These are phyloP conservation scores for Saxophila tyrrhenica DNA, from an alignment of 495 filamentous ascomycete species.

Conservation along the genomic window DNA sequence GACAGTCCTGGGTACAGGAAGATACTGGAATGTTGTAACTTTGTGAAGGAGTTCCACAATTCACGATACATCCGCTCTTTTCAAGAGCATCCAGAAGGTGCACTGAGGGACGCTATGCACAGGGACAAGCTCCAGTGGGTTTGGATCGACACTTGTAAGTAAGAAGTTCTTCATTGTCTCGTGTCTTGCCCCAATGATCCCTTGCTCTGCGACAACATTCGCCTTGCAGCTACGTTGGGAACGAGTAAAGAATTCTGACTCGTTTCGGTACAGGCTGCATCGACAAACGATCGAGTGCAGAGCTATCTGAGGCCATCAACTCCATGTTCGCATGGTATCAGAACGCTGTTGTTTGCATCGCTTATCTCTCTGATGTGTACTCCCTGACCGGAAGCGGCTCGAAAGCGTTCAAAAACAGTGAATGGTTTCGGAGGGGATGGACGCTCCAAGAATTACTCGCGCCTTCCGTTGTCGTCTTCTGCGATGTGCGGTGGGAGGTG, in stretches of 20 bases:
- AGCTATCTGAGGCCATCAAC: constrained; percentile 8
- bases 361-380: constrained; percentile 1
- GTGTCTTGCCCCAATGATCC: no score
- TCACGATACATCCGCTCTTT: no score
- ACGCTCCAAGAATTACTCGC: constrained; percentile 11
- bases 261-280: constrained; percentile 1
- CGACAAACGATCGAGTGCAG: constrained; percentile 6
- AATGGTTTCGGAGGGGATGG: constrained; percentile 14
- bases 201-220: no score
- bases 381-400: background rate
- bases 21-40: background rate
- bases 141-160: constrained; percentile 8
- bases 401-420: constrained; percentile 4
- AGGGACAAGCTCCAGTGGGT: constrained; percentile 6
- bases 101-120: background rate
- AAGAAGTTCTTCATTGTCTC: no score
- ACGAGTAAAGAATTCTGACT: background rate
- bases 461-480: background rate
- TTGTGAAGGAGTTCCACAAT: background rate
- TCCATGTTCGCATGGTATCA: constrained; percentile 12
- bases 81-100: no score
- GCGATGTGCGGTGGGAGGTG: background rate
- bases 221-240: background rate
- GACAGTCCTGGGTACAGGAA: constrained; percentile 1
- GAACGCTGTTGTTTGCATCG: constrained; percentile 1